Evolutionary conservation across 371 early-diverging fungal genomes (phyloP), one percentile per base, ranked within the genome.

Genomic region (Rhizomucor pusillus): DNA sequence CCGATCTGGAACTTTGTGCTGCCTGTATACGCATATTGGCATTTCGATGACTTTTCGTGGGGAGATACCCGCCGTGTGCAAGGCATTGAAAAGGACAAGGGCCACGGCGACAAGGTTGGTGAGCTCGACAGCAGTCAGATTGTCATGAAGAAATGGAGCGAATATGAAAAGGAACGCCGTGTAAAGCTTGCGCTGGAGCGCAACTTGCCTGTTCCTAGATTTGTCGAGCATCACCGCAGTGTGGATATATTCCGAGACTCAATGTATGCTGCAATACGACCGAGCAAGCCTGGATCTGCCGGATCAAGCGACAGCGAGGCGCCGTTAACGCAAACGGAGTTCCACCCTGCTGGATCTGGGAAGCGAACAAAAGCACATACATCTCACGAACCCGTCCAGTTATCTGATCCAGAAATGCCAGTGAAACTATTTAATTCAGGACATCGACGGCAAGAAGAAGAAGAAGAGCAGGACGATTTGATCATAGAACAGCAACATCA

Each of bases 11-110:
- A 97, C 69, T 91, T 95, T 69, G 87, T 95, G 10, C 81, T 99
- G 13, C 99, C 99, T 1, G 78, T 91, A 0, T 99, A 99, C 64
- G 95, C 99, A 7, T 99, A 89, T 76, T 99, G 99, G 99, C 96
- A 97, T 71, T 98, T 99, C 76, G 99, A 99, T 69, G 98, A 99
- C 65, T 98, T 99, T 63, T 87, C 90, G 3, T 99, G 99, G 99
- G 99, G 99, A 9, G 90, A 97, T 58, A 99, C 99, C 0, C 84
- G 99, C 47, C 84, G 86, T 59, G 89, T 94, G 1, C 84, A 85
- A 37, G 82, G 62, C 52, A 82, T 73, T 5, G 73, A 73, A 43
- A 69, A 59, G 52, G 91, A 84, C 9, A 62, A 52, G 11, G 66
- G 65, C 0, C 85, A 87, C 46, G 79, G 81, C 5, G 70, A 69